Evolutionary conservation across 1,284 basidiomycete genomes (phyloP), one percentile per base, ranked within the genome.

Genomic region (Gomphus bonarii): DNA sequence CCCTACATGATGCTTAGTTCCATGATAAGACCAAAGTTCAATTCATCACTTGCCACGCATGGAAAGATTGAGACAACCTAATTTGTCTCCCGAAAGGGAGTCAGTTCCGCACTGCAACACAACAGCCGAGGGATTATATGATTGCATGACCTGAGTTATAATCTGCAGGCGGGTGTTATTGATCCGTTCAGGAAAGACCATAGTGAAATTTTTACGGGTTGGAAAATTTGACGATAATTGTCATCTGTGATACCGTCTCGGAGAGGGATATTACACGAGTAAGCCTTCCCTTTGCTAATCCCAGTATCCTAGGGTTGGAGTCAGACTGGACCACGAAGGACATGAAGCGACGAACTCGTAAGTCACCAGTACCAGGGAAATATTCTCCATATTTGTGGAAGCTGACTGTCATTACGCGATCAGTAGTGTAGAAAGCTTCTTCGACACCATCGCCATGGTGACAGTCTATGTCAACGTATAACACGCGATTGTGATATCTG

Each of bases 311-410:
- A 58, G 36, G 20, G 4, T 11, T 11, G 35, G 31, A 5, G 46
- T 50, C 28, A 53, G 28, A 12, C 33, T n/a, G 61, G 38, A 65
- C 35, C 6, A 22, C 8, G 18, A 4, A 47, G 30, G 4, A 22
- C 30, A 30, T 16, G 46, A 50, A 50, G 16, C 30, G 31, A 68
- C 85, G 64, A 68, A 91, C 90, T 63, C 95, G 78, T 44, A 99
- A 75, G 70, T 97, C 95, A 33, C 97, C 97, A 1, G 97, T 99
- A 11, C 97, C 97, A 18, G 97, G 97, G 74, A 99, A 99, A 71
- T 92, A 99, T 70, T 99, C 97, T 50, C 97, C 97, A 65, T 97
- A 99, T 72, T 99, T 99, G 72, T 99, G 97, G 72, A 99, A 97
- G 64, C 90, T 94, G 67, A 87, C 87, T 0, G 95, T 98, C 97